phyloP scores from a whole-genome alignment of 805 yeast species.

The Saccharomycopsis sp. region DNA sequence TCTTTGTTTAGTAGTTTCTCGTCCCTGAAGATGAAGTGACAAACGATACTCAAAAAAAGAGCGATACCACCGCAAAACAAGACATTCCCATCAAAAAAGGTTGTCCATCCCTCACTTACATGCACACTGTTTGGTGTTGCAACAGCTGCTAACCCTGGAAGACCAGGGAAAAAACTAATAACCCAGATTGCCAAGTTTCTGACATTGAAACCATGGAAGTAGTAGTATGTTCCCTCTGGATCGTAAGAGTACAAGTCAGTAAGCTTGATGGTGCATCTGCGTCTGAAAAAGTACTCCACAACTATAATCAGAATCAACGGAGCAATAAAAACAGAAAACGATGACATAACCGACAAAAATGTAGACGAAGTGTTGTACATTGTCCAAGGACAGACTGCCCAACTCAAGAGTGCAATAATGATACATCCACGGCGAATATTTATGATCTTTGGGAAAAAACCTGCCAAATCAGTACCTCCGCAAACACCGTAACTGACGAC shows the following conservation, averaged over 20 bases:
- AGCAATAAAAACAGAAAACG: constrained; percentile 34
- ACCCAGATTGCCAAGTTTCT: constrained; percentile 27
- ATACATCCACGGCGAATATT: constrained; percentile 33
- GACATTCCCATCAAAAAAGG: constrained; percentile 29
- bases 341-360: constrained; percentile 32
- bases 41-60: constrained; percentile 24
- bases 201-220: constrained; percentile 29
- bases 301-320: constrained; percentile 32
- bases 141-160: constrained; percentile 33
- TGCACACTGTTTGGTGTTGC: constrained; percentile 25
- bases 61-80: constrained; percentile 29
- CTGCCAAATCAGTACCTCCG: constrained; percentile 31
- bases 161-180: constrained; percentile 31
- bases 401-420: constrained; percentile 29
- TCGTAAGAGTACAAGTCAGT: constrained; percentile 31
- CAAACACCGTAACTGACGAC: constrained; percentile 33
- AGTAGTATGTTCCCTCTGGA: constrained; percentile 28
- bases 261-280: constrained; percentile 29
- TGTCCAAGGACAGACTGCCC: constrained; percentile 36
- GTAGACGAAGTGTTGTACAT: constrained; percentile 33
- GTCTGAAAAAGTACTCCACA: constrained; percentile 32
- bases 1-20: constrained; percentile 22
- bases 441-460: constrained; percentile 25
- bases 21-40: constrained; percentile 26
- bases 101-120: constrained; percentile 24